Evolutionary conservation across 805 yeast genomes (phyloP).

Genomic region (Lachancea fermentati): DNA sequence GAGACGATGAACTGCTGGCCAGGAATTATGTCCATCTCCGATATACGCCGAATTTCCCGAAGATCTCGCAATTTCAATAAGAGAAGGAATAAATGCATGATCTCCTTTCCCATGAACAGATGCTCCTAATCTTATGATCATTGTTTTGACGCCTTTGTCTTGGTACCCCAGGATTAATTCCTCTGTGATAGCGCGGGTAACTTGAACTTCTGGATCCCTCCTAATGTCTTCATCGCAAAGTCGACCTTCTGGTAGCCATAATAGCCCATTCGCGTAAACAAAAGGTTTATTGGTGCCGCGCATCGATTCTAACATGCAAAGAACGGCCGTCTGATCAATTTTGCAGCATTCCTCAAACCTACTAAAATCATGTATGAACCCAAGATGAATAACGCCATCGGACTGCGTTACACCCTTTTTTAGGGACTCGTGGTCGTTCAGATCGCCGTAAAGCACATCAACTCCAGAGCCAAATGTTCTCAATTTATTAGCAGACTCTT

Average conservation of each 20-base stretch:
- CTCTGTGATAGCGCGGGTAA: constrained; percentile 15
- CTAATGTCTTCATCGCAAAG: background rate
- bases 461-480: constrained; percentile 19
- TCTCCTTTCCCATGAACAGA: constrained; percentile 34
- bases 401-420: constrained; percentile 24
- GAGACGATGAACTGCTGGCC: constrained; percentile 30
- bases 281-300: constrained; percentile 30
- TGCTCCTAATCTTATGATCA: constrained; percentile 31
- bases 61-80: constrained; percentile 30
- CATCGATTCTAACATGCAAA: constrained; percentile 26
- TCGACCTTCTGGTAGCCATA: constrained; percentile 6
- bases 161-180: constrained; percentile 12
- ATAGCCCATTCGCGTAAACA: constrained; percentile 23
- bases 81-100: constrained; percentile 22
- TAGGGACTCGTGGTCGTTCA: constrained; percentile 28
- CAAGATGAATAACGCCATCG: constrained; percentile 38
- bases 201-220: constrained; percentile 2
- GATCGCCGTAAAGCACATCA: constrained; percentile 27
- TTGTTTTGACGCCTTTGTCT: constrained; percentile 26
- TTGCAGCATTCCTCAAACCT: constrained; percentile 15
- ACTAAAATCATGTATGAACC: constrained; percentile 31
- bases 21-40: constrained; percentile 32
- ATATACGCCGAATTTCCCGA: constrained; percentile 31
- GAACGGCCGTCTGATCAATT: constrained; percentile 28
- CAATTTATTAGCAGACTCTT: constrained; percentile 26